phyloP scores from a whole-genome alignment of 441 rosid species.

The Pelargonium myrrhifolium region DNA sequence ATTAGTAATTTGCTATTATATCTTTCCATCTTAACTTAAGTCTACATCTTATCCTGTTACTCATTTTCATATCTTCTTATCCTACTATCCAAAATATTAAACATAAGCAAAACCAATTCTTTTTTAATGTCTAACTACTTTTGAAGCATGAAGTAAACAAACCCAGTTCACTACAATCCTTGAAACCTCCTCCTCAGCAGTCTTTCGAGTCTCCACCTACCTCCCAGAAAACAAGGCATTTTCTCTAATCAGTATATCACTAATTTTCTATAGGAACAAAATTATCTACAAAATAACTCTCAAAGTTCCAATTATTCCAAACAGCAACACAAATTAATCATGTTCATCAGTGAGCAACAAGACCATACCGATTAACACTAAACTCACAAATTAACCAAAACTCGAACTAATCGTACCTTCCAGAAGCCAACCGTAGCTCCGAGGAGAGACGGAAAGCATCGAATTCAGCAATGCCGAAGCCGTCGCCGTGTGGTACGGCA shows the following conservation, averaged over 20 bases:
- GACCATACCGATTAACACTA: background rate
- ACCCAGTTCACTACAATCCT: background rate
- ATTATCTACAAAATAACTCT: background rate
- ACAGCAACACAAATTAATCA: background rate
- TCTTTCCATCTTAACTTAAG: background rate
- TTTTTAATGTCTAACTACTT: background rate
- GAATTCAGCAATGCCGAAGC: conserved; percentile 15
- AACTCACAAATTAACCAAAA: background rate
- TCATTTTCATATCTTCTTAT: too few relatives aligned
- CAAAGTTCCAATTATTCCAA: too few relatives aligned
- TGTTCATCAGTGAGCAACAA: background rate
- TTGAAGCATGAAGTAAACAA: background rate
- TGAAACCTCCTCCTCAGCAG: too few relatives aligned
- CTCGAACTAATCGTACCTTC: conserved; percentile 16
- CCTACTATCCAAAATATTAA: background rate
- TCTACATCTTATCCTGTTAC: too few relatives aligned
- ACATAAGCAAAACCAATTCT: background rate
- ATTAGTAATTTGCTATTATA: background rate
- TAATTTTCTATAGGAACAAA: background rate
- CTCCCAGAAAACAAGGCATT: background rate
- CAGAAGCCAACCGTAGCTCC: conserved; percentile 18
- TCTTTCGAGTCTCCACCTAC: too few relatives aligned
- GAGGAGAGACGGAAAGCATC: conserved; percentile 10
- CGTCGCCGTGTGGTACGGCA: conserved; percentile 20
- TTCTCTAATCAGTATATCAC: background rate